Evolutionary conservation across 768 basidiomycete genomes (phyloP), one percentile per base, ranked within the genome.

Genomic region (Thelephora ganbajun): DNA sequence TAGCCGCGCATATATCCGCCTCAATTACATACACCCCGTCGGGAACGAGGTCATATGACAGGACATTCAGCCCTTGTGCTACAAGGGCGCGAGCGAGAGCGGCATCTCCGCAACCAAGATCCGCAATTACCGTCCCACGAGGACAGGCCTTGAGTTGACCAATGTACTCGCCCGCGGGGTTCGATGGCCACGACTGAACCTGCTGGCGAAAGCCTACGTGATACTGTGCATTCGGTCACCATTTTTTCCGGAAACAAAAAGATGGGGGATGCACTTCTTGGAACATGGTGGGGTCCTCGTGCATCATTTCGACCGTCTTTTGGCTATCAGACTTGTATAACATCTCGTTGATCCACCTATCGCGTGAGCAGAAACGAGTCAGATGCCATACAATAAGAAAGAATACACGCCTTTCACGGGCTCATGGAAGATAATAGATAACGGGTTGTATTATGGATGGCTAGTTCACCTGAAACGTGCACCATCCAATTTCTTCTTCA

Each of bases 21-120:
- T 88, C 89, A 16, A 85, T 69, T 23, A 98, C 86, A 62, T 74
- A 92, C 33, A 69, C 70, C 26, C 69, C 74, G 50, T 83, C 80
- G 3, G 84, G 80, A 5, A 87, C 74, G 33, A 92, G 69, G 61
- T 93, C 89, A 59, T 79, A 93, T 1, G 85, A 90, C 39, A 87
- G 59, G 18, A 86, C 84, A 30, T 64, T 72, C 55, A 78, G 63
- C 22, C 82, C 83, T 59, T 79, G 74, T 0, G 84, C 76, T 6
- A 77, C 64, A 33, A 99, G 71, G 2, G 74, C 69, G 35, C 74
- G 78, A 0, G 93, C 92, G 23, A 99, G 71, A 6, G 82, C 75
- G 19, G 92, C 96, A 60, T 97, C 93, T 20, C 96, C 96, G 55
- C 92, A 97, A 11, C 96, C 96, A 33, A 99, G 71, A 66, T 99